Conservation (phyloP, 2,329 filamentous ascomycete genomes). For the Exophiala oligosperma region DNA sequence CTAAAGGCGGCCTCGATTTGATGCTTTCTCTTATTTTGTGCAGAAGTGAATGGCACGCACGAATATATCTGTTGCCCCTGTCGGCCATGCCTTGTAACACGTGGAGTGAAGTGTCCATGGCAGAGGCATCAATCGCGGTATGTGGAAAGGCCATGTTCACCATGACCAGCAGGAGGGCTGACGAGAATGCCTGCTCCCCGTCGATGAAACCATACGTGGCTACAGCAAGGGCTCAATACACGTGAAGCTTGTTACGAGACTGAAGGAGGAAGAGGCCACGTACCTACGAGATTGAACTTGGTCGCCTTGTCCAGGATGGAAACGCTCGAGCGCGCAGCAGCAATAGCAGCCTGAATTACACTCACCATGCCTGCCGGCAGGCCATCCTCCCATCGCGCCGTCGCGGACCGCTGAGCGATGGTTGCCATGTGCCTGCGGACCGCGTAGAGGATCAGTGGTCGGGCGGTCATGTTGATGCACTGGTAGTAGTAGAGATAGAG, state of each 20-base stretch:
- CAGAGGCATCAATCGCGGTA: neutral
- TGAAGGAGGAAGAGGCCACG: neutral
- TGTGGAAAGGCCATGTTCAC: constrained; percentile 1
- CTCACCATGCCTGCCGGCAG: constrained; percentile 22
- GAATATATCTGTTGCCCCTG: constrained; percentile 5
- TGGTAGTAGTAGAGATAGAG: constrained; percentile 57
- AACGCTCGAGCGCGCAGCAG: constrained; percentile 5
- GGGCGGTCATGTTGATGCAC: constrained; percentile 57
- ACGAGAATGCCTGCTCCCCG: neutral
- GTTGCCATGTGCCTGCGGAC: constrained; percentile 40
- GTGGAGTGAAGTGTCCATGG: neutral
- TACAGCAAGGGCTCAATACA: neutral
- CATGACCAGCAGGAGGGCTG: constrained; percentile 1
- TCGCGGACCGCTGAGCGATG: neutral
- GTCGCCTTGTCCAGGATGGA: neutral
- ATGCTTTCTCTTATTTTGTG: constrained; percentile 8
- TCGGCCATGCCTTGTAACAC: constrained; percentile 3
- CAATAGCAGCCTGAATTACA: constrained; percentile 5
- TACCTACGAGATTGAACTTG: constrained; percentile 1
- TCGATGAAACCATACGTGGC: constrained; percentile 2
- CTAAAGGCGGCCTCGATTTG: neutral
- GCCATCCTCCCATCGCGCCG: constrained; percentile 5
- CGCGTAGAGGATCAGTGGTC: constrained; percentile 56
- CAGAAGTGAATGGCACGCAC: constrained; percentile 8
- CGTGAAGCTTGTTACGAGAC: neutral